Evolutionary conservation across 2,329 filamentous ascomycete species (phyloP).

Genomic region (Colletotrichum spaethianum): DNA sequence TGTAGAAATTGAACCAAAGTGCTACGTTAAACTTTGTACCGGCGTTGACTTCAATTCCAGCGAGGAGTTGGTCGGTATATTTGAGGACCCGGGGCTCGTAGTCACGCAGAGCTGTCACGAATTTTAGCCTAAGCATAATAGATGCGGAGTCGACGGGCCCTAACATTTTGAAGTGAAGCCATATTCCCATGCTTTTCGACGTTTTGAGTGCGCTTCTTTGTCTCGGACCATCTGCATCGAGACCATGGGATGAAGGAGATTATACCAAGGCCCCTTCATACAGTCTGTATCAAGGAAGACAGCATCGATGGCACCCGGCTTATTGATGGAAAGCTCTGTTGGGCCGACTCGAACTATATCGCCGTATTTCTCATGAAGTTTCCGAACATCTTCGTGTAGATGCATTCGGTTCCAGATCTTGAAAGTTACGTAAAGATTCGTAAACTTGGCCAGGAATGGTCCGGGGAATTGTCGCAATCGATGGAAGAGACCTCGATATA

Average conservation of each 20-base stretch:
- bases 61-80: conserved; percentile 45
- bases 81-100: conserved; percentile 48
- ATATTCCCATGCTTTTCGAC: conserved; percentile 52
- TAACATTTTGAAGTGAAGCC: conserved; percentile 49
- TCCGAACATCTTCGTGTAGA: conserved; percentile 45
- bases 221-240: conserved; percentile 50
- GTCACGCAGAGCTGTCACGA: conserved; percentile 40
- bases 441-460: conserved; percentile 45
- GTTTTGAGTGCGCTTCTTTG: conserved; percentile 47
- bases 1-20: conserved; percentile 52
- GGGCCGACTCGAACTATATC: conserved; percentile 50
- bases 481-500: conserved; percentile 45
- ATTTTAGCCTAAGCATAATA: not conserved
- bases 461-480: conserved; percentile 47
- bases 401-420: conserved; percentile 43
- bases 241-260: conserved; percentile 47
- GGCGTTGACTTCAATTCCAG: conserved; percentile 39
- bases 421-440: conserved; percentile 43
- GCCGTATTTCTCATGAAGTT: conserved; percentile 48
- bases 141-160: rapidly evolving
- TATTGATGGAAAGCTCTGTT: conserved; percentile 50
- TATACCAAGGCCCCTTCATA: conserved; percentile 53
- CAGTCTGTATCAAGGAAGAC: conserved; percentile 48
- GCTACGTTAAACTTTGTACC: conserved; percentile 46
- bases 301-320: conserved; percentile 46